These are phyloP conservation scores for Torrubiella hemipterigena DNA, from an alignment of 2,329 filamentous ascomycete species.

Conservation along the genomic window DNA sequence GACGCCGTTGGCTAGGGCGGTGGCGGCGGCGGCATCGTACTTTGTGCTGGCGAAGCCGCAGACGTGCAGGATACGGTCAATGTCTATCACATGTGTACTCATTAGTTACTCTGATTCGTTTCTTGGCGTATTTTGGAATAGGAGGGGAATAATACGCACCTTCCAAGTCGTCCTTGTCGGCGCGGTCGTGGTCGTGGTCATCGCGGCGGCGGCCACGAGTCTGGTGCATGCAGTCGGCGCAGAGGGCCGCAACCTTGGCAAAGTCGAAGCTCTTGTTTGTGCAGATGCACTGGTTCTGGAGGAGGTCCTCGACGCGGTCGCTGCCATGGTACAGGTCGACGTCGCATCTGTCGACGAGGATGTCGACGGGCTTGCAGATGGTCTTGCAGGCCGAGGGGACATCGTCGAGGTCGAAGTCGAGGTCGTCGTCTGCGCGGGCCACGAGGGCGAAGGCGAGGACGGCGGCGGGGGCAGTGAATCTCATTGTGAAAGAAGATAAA, in stretches of 20 bases:
- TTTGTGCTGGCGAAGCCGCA: background rate
- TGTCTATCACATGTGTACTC: background rate
- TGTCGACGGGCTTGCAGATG: conserved; percentile 23
- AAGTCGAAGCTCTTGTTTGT: conserved; percentile 29
- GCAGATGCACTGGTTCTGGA: conserved; percentile 27
- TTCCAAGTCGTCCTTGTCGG: conserved; percentile 5
- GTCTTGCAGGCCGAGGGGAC: conserved; percentile 19
- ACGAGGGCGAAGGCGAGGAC: conserved; percentile 16
- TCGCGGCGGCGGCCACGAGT: conserved; percentile 8
- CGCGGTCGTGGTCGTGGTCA: conserved; percentile 1
- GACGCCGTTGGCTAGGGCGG: conserved; percentile 7
- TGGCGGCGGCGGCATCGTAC: conserved; percentile 4
- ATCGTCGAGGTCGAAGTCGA: conserved; percentile 20
- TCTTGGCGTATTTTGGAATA: too few species aligned
- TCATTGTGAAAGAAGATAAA: background rate
- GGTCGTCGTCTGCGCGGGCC: conserved; percentile 17
- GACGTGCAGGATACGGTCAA: background rate
- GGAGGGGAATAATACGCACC: background rate
- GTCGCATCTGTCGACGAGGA: conserved; percentile 22
- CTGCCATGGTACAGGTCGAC: conserved; percentile 16
- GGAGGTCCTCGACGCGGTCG: conserved; percentile 21
- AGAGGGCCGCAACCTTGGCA: conserved; percentile 19
- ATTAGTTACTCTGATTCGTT: background rate
- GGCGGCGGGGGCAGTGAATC: conserved; percentile 10
- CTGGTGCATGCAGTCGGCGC: conserved; percentile 7